Evolutionary conservation across 1,284 basidiomycete genomes (phyloP).

Genomic region (Exobasidium rhododendri): DNA sequence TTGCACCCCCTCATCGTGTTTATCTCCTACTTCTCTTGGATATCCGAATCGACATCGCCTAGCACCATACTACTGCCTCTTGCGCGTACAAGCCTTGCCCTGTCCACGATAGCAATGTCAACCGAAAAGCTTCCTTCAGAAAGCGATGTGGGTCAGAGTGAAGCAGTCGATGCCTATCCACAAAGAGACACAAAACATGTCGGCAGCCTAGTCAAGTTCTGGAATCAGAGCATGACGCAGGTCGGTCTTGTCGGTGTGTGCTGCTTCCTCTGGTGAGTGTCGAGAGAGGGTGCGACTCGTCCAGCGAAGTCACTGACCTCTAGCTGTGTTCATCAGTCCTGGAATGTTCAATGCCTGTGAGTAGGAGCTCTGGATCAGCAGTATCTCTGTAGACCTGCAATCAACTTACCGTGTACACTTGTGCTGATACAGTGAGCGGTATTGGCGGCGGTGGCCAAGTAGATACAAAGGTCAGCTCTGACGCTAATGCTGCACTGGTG

Average conservation of each 20-base stretch:
- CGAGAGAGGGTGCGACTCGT: background rate
- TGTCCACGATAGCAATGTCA: too few relatives aligned
- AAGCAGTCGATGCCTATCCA: background rate
- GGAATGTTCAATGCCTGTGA: conserved; percentile 62
- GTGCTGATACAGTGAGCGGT: conserved; percentile 59
- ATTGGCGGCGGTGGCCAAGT: conserved; percentile 58
- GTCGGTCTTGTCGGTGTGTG: conserved; percentile 2
- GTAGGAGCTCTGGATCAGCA: background rate
- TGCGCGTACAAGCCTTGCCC: too few relatives aligned
- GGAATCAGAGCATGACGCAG: conserved; percentile 4
- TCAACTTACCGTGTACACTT: conserved; percentile 60
- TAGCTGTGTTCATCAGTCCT: conserved; percentile 9
- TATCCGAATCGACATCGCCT: too few relatives aligned
- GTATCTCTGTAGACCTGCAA: conserved; percentile 22
- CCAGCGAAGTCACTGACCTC: background rate
- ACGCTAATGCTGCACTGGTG: conserved; percentile 32
- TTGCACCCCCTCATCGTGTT: too few relatives aligned
- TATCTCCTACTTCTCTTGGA: too few relatives aligned
- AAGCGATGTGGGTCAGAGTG: background rate
- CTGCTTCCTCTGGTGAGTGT: conserved; percentile 11
- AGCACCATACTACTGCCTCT: too few relatives aligned
- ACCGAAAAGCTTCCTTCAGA: conserved; percentile 3
- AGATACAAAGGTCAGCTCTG: conserved; percentile 23
- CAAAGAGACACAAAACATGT: background rate
- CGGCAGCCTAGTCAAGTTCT: background rate